Percentiles rank a stretch among this genome's conserved stretches.
Evolutionary conservation across 1,139 yeast species (phyloP).

Genomic region (Lodderomyces jiufengensis): DNA sequence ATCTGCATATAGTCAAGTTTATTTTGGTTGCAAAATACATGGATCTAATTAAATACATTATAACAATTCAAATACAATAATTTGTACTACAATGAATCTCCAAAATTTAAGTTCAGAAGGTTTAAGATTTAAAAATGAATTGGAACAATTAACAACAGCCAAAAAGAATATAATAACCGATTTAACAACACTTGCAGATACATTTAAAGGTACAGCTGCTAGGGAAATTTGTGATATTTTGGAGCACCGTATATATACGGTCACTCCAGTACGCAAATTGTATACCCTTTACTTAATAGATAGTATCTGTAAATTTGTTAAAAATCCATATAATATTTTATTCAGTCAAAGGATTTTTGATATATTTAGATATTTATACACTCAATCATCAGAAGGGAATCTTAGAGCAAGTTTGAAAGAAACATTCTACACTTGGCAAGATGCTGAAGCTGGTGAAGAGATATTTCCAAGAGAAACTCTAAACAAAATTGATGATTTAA

Average conservation of each 20-base stretch:
- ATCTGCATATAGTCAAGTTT: no score
- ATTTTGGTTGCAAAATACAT: no score
- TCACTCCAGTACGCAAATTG: conserved; percentile 40
- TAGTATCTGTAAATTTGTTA: conserved; percentile 41
- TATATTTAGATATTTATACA: conserved; percentile 37
- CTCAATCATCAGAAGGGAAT: conserved; percentile 36
- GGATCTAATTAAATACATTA: no score
- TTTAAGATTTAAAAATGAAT: conserved; percentile 24
- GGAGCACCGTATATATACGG: conserved; percentile 31
- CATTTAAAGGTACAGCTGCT: conserved; percentile 25
- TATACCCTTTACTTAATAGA: conserved; percentile 39
- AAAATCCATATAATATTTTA: conserved; percentile 41
- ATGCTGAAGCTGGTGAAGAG: conserved; percentile 28
- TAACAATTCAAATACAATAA: no score
- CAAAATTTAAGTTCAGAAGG: no score
- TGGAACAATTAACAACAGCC: conserved; percentile 34
- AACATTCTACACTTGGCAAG: conserved; percentile 40
- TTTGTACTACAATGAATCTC: no score
- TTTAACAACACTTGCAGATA: conserved; percentile 38
- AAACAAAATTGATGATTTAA: conserved; percentile 36
- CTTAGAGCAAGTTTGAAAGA: conserved; percentile 20
- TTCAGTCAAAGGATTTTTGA: conserved; percentile 33
- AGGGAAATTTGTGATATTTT: conserved; percentile 30
- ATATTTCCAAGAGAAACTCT: conserved; percentile 31
- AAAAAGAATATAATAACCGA: conserved; percentile 39